These are phyloP conservation scores for Fistulinella cinereoalba DNA, from an alignment of 1,284 basidiomycete genomes.

Conservation along the genomic window DNA sequence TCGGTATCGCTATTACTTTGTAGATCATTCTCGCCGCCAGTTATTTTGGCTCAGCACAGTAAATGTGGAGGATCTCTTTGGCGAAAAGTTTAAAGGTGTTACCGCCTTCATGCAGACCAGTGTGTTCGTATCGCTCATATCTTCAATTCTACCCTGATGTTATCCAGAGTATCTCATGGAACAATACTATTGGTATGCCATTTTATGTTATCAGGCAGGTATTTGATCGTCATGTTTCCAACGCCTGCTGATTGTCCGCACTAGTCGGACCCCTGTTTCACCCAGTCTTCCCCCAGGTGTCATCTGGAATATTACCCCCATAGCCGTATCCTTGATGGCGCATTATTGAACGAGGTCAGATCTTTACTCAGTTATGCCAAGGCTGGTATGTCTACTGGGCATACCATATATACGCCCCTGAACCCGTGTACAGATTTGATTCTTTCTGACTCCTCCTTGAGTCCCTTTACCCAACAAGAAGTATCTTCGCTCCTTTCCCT, in stretches of 20 bases:
- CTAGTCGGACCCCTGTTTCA: too few relatives aligned
- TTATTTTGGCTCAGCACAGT: neutral
- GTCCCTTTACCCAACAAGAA: conserved; percentile 18
- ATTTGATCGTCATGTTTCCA: neutral
- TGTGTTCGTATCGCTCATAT: neutral
- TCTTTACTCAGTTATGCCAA: conserved; percentile 22
- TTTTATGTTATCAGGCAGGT: neutral
- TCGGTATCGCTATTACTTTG: conserved; percentile 5
- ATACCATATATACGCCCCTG: neutral
- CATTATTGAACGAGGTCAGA: neutral
- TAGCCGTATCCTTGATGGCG: neutral
- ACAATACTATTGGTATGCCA: conserved; percentile 14
- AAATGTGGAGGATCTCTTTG: neutral
- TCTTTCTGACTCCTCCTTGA: conserved; percentile 19
- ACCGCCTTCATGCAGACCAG: neutral
- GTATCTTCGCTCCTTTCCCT: conserved; percentile 12
- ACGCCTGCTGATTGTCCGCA: neutral
- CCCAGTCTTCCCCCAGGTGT: neutral
- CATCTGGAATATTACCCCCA: neutral
- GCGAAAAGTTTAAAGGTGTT: neutral
- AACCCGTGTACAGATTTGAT: conserved; percentile 10
- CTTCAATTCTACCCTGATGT: conserved; percentile 3
- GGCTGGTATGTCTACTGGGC: conserved; percentile 7
- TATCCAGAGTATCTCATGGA: conserved; percentile 13
- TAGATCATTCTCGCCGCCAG: neutral